phyloP scores from a whole-genome alignment of 352 stramenopile genomes.

The Globisporangium megalacanthum region DNA sequence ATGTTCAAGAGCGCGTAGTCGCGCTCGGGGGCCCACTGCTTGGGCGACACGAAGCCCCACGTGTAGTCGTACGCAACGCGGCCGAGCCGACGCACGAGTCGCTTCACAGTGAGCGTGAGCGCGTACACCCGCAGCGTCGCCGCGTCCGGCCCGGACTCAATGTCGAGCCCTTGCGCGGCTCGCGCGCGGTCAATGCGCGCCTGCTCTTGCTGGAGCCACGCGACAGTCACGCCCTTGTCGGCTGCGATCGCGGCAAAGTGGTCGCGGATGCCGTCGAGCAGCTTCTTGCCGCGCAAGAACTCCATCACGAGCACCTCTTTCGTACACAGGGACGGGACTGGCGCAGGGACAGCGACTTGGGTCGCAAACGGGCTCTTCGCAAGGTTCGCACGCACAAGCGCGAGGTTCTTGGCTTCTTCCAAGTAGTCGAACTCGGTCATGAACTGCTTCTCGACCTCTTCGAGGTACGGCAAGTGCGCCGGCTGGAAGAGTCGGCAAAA shows the following conservation, averaged over 20 bases:
- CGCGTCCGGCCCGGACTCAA: constrained; percentile 63
- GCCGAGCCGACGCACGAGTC: constrained; percentile 26
- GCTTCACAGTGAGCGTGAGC: constrained; percentile 35
- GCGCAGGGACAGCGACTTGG: constrained; percentile 78
- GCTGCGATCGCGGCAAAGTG: constrained; percentile 88
- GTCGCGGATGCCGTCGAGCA: constrained; percentile 85
- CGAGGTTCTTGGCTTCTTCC: constrained; percentile 89
- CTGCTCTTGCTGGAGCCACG: constrained; percentile 80
- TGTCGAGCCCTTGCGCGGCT: constrained; percentile 52
- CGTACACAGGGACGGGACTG: constrained; percentile 87
- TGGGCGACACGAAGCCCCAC: constrained; percentile 66
- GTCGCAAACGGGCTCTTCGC: constrained; percentile 62
- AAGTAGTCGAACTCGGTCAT: constrained; percentile 98
- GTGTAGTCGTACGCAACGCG: constrained; percentile 79
- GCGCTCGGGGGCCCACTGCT: constrained; percentile 33
- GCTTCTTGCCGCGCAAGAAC: constrained; percentile 84
- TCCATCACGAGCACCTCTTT: constrained; percentile 96
- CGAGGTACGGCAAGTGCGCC: constrained; percentile 89
- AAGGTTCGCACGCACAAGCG: constrained; percentile 87
- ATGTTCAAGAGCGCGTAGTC: constrained; percentile 71
- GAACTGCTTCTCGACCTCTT: constrained; percentile 97
- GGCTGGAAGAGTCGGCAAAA: constrained; percentile 95
- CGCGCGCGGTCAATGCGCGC: constrained; percentile 63
- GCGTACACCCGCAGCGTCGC: constrained; percentile 52
- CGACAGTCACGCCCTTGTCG: constrained; percentile 79